Evolutionary conservation across 805 yeast genomes (phyloP), one percentile per base, ranked within the genome.

Genomic region (Myxozyma geophila): DNA sequence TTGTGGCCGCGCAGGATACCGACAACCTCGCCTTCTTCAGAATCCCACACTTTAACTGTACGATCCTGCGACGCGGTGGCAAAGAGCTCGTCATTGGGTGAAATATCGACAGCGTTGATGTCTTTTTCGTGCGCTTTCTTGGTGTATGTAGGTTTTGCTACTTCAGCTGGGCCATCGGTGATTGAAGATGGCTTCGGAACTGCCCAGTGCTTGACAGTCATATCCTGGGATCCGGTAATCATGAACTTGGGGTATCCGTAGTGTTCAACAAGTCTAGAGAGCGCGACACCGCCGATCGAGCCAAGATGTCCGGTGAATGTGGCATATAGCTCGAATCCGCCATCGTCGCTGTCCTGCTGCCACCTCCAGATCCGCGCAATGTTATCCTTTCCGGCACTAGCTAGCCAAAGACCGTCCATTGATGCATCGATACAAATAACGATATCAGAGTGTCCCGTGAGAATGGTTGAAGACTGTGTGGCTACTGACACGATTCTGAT

Each of bases 111-210:
- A 1, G 93, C 83, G 72, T 95, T 96, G 64, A 95, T 95, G 75
- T 95, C 97, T 75, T 93, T 95, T 60, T 95, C 98, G 75, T 95
- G 99, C 1, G 98, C 98, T 72, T 92, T 85, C 80, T 97, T 85
- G 0, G 99, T 95, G 75, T 88, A 95, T 59, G 87, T 91, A 1
- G 97, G 89, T 1, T 81, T 78, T 7, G 62, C 49, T 1, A 62
- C 58, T 17, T 70, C 82, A 1, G 64, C 67, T 1, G 62, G 60
- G 2, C 55, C 60, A 36, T 36, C 54, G 13, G 60, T 21, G 43
- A 21, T 49, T 2, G 13, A 19, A n/a, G 54, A 12, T 1, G 53
- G 58, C 59, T 77, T 77, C 5, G 92, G 91, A 36, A 92, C 83
- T 51, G 80, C 81, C 97, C 97, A 92, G 74, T 87, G 87, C 74